Evolutionary conservation across 345 rosid genomes (phyloP).

Genomic region (Crucihimalaya himalaica): DNA sequence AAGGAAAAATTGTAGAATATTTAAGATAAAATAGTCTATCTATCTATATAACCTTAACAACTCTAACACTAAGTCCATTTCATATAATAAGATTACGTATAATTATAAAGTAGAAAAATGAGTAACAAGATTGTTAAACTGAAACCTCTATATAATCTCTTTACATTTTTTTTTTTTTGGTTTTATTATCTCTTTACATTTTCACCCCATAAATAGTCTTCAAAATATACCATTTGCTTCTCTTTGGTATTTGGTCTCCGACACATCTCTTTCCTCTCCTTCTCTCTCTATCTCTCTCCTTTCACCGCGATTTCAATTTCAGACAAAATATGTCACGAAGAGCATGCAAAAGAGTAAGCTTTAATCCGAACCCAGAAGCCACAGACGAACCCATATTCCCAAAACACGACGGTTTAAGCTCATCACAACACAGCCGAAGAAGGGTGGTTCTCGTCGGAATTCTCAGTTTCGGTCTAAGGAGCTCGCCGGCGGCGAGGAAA

Average conservation of each 20-base stretch:
- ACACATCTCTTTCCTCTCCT: conserved; percentile 23
- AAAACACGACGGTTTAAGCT: conserved; percentile 41
- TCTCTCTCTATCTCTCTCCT: conserved; percentile 2
- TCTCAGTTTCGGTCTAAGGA: conserved; percentile 51
- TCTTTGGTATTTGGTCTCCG: conserved; percentile 24
- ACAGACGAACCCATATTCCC: conserved; percentile 48
- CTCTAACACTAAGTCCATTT: background rate
- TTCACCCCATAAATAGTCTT: conserved; percentile 48
- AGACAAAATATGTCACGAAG: conserved; percentile 55
- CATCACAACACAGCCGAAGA: conserved; percentile 36
- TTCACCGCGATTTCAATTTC: conserved; percentile 9
- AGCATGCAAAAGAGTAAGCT: conserved; percentile 64
- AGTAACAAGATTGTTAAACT: conserved; percentile 17
- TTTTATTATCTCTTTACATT: no score
- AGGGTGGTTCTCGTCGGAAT: conserved; percentile 48
- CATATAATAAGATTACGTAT: no score
- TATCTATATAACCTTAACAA: background rate
- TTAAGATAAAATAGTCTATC: background rate
- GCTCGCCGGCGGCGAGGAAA: conserved; percentile 49
- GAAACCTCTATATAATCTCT: conserved; percentile 20
- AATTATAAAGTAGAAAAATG: background rate
- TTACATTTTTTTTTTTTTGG: no score
- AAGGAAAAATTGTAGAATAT: background rate
- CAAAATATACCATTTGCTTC: conserved; percentile 33
- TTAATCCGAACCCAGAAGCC: conserved; percentile 58